These are phyloP conservation scores for Lablab purpureus DNA, from an alignment of 306 rosid species.

Conservation along the genomic window DNA sequence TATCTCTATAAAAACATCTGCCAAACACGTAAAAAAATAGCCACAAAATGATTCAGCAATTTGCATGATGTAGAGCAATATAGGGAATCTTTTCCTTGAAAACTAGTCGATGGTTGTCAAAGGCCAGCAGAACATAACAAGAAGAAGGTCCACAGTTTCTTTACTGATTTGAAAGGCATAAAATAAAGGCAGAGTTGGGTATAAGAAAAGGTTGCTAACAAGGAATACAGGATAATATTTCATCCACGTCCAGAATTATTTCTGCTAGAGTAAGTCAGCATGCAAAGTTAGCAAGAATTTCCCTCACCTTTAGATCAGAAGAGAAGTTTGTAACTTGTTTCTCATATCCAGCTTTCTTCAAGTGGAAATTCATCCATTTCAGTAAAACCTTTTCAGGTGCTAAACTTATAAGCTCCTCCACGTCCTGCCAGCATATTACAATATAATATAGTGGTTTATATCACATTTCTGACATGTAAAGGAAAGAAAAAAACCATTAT, in stretches of 20 bases:
- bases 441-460: slow-evolving; percentile 25
- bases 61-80: slow-evolving; percentile 25
- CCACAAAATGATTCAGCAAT: slow-evolving; percentile 23
- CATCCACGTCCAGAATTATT: slow-evolving; percentile 14
- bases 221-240: slow-evolving; percentile 12
- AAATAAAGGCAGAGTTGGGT: slow-evolving; percentile 8
- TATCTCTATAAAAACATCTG: slow-evolving; percentile 14
- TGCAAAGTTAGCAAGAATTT: slow-evolving; percentile 23
- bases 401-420: slow-evolving; percentile 94
- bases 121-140: slow-evolving; percentile 34
- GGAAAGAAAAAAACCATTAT: slow-evolving; percentile 39
- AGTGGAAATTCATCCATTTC: slow-evolving; percentile 99
- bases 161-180: slow-evolving; percentile 12
- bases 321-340: slow-evolving; percentile 97
- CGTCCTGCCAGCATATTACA: slow-evolving; percentile 70
- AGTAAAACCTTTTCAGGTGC: slow-evolving; percentile 93
- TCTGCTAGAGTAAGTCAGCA: slow-evolving; percentile 33
- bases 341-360: slow-evolving; percentile 93
- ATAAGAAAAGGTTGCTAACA: slow-evolving; percentile 23
- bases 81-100: slow-evolving; percentile 34
- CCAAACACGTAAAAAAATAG: slow-evolving; percentile 22
- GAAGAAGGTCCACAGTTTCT: slow-evolving; percentile 32
- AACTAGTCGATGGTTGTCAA: slow-evolving; percentile 17
- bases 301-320: slow-evolving; percentile 88
- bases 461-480: slow-evolving; percentile 16